Evolutionary conservation across 441 rosid species (phyloP).

Genomic region (Adansonia rubrostipa): DNA sequence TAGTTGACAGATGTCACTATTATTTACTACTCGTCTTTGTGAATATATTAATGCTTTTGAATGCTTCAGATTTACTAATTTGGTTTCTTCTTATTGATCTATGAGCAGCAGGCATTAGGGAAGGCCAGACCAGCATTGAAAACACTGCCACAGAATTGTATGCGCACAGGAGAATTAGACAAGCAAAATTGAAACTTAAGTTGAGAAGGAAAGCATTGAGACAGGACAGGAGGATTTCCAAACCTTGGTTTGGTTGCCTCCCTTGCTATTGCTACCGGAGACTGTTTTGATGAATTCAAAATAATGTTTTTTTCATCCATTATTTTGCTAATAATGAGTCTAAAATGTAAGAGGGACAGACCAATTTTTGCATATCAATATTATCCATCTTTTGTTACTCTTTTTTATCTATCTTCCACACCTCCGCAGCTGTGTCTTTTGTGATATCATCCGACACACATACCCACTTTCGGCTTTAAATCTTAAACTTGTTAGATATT

Average conservation of each 20-base stretch:
- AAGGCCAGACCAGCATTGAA: constrained; percentile 46
- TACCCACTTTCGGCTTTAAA: no score
- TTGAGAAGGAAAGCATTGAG: no score
- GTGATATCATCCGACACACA: no score
- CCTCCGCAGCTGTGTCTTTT: no score
- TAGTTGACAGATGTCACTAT: no score
- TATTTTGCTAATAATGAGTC: constrained; percentile 16
- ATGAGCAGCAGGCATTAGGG: constrained; percentile 23
- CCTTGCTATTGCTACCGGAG: background rate
- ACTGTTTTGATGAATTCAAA: background rate
- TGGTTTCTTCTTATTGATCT: background rate
- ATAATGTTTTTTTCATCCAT: background rate
- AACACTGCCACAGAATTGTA: constrained; percentile 38
- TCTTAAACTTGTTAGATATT: no score
- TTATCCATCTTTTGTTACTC: no score
- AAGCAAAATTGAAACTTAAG: constrained; percentile 25
- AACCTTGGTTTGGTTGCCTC: constrained; percentile 7
- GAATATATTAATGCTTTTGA: background rate
- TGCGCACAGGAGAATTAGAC: constrained; percentile 20
- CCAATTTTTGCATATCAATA: background rate
- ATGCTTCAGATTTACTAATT: background rate
- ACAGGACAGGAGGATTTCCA: background rate
- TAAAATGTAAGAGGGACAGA: background rate
- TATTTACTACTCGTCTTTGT: no score
- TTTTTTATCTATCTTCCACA: no score